Evolutionary conservation across 768 basidiomycete species (phyloP), one percentile per base, ranked within the genome.

Genomic region (Boletus sp.): DNA sequence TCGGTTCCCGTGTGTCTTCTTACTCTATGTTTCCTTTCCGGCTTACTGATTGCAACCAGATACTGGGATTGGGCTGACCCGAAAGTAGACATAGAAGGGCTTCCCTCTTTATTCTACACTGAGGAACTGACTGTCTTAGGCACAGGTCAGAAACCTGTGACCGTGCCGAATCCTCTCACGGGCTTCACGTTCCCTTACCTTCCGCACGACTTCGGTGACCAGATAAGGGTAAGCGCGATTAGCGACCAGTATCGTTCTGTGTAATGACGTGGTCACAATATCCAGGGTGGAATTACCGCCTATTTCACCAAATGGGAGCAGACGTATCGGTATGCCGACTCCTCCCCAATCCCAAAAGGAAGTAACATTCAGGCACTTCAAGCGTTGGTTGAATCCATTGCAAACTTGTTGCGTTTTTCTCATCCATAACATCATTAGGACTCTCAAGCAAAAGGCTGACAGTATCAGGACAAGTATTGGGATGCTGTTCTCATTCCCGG

Each of bases 31-130:
- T 19, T 35, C n/a, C 21, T 19, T 11, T 35, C 39, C 2, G 8
- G 9, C 11, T 45, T 43, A 14, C 35, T 54, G 40, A 56, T 39
- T 30, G 19, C 42, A 5, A 21, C 14, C 43, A 69, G 64, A 33
- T 68, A 62, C 47, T 70, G 68, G 66, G 65, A 70, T 50, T 70
- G 68, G 67, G 68, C 60, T 2, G 68, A 58, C 25, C 58, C 56
- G 11, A 51, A 42, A 49, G 59, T 65, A 14, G 53, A 55, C 11
- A 19, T 29, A 15, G 46, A 63, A 17, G 65, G 68, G 3, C 40
- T 69, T 7, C 63, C 67, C 7, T 43, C 65, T 33, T 46, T 69
- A 5, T 58, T 67, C 27, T 57, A 56, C 37, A 21, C 46, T 3
- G 50, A 66, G 0, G 50, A 55, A n/a, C n/a, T 67, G 23, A 17